Evolutionary conservation across 2,329 filamentous ascomycete species (phyloP).

Genomic region (Ambrosiella cleistominuta): DNA sequence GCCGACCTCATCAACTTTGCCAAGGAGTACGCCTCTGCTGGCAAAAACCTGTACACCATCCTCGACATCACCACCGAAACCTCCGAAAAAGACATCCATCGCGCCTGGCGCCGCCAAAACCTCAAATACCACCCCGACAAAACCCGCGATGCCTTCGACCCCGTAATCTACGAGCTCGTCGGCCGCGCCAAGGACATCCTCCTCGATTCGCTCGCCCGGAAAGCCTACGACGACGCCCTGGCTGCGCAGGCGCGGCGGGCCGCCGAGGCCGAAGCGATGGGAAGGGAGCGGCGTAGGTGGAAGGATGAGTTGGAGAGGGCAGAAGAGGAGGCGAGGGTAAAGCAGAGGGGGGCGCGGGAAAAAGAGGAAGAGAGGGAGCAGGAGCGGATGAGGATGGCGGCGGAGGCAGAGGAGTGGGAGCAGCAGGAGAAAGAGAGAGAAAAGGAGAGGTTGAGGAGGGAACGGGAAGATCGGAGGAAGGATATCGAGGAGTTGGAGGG

Average conservation of each 20-base stretch:
- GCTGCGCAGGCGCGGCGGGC: conserved; percentile 53
- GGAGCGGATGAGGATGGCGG: conserved; percentile 20
- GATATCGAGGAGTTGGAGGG: conserved; percentile 18
- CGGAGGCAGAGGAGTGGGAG: conserved; percentile 18
- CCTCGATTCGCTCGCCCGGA: conserved; percentile 49
- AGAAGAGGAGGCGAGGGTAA: conserved; percentile 48
- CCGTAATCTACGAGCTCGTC: conserved; percentile 69
- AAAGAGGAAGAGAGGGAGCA: conserved; percentile 23
- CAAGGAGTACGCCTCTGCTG: conserved; percentile 41
- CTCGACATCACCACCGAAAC: conserved; percentile 40
- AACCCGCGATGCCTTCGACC: conserved; percentile 54
- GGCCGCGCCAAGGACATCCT: conserved; percentile 78
- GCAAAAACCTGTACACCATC: conserved; percentile 61
- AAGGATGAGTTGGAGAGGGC: conserved; percentile 72
- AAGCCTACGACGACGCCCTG: conserved; percentile 61
- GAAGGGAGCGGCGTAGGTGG: conserved; percentile 55
- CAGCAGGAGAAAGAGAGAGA: neutral
- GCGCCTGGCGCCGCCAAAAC: conserved; percentile 68
- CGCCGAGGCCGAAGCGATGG: conserved; percentile 55
- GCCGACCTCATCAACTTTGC: conserved; percentile 35
- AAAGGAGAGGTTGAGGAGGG: conserved; percentile 1
- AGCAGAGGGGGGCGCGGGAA: conserved; percentile 31
- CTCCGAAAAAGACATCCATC: conserved; percentile 55
- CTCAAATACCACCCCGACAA: conserved; percentile 94
- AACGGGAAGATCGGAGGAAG: conserved; percentile 16